Evolutionary conservation across 192 early-diverging fungal genomes (phyloP), one percentile per base, ranked within the genome.

Genomic region (Backusella tarrabulga): DNA sequence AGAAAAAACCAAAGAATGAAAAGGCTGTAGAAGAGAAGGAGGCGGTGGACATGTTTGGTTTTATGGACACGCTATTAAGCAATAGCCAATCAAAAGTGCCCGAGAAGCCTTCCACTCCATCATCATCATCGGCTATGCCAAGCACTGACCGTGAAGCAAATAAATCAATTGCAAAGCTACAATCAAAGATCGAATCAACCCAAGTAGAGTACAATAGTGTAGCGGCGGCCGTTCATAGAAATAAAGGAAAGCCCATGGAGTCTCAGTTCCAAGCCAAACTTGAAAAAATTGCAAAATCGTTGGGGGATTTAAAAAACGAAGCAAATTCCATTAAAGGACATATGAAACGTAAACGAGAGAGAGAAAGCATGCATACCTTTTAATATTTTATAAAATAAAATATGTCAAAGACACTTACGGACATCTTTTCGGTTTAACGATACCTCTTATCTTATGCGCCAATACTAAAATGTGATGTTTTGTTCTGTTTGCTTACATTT

Each of bases 301-400:
- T 74, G 29, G 52, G 14, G 2, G 34, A 34, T 21, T 34, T 60
- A 32, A 50, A 74, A 60, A 74, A 63, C 0, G 14, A 74, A 54
- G 26, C 32, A 23, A 34, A 54, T 34, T 0, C 23, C 2, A 5
- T 34, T 14, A 44, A 74, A 6, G 35, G 54, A 11, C 34, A 44
- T 29, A 5, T 74, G 2, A 74, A 60, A 15, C 72, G 54, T 14
- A 60, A 29, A 34, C 46, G 50, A 54, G 72, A 74, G 19, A 44
- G 72, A 7, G 52, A 74, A 60, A 60, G 50, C 19, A 74, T 74
- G 72, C 21, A 52, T 35, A 52, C 72, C 5, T 74, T 74, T 38
- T 74, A 74, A 74, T 40, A 44, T 29, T 15, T 11, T 29, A 60
- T 63, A 63, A 32, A 44, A 14, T 17, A 44, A 26, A 29, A 21